phyloP scores from a whole-genome alignment of 176 grass and related monocot genomes.

The Oryza nivara region DNA sequence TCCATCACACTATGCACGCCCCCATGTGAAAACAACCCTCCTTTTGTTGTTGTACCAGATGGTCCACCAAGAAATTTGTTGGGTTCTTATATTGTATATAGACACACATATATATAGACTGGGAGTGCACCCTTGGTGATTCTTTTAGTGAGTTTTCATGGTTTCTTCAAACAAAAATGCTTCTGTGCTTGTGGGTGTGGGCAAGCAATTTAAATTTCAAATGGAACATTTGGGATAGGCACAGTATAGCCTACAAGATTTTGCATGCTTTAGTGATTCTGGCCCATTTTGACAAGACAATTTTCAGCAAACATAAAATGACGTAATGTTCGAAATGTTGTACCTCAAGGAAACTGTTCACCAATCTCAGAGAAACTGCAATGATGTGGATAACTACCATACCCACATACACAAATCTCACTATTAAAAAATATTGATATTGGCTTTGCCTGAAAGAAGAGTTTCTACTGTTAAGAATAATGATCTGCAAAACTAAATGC shows the following conservation, averaged over 20 bases:
- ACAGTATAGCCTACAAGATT: no score
- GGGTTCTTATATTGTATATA: constrained; percentile 7
- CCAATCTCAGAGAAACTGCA: neutral
- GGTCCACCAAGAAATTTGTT: neutral
- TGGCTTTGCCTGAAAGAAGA: neutral
- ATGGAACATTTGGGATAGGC: neutral
- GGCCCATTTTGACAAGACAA: neutral
- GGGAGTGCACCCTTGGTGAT: neutral
- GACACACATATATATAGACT: neutral
- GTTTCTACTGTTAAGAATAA: neutral
- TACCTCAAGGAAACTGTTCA: neutral
- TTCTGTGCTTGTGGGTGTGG: neutral
- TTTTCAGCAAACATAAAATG: no score
- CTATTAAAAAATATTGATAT: neutral
- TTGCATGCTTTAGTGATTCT: no score
- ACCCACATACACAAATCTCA: neutral
- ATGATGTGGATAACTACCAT: neutral
- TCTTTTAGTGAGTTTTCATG: neutral
- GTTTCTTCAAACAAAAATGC: neutral
- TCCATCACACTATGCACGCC: constrained; percentile 24
- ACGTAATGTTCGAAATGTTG: neutral
- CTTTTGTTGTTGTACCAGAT: constrained; percentile 43
- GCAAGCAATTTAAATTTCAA: neutral
- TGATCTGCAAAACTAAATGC: neutral
- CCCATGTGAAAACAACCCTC: constrained; percentile 29